Evolutionary conservation across 805 yeast species (phyloP), one percentile per base, ranked within the genome.

Genomic region (Torulaspora gathmanii): DNA sequence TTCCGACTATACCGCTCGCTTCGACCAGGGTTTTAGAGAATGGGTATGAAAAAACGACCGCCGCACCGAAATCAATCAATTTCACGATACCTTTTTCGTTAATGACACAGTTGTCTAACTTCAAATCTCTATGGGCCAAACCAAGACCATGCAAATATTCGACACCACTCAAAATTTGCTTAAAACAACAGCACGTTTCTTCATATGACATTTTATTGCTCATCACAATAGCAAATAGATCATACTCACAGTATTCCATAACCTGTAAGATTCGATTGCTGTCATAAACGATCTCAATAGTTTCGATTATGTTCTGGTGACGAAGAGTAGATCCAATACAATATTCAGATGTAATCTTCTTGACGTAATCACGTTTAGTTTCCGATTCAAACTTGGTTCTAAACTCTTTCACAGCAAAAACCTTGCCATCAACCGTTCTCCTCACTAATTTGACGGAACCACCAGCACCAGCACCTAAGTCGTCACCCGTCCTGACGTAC

Each of bases 201-300:
- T 74, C 79, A 40, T 74, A 68, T 1, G 82, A 67, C 97, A 90
- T 90, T 57, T 86, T 84, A 55, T 88, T 87, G 42, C 90, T 82
- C 95, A 90, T 89, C 26, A 90, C 96, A 46, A 90, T 86, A 9
- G 96, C 96, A 67, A 90, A 90, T 53, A 90, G 71, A 63, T 90
- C 97, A 62, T 77, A 89, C 54, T 90, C 95, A 64, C 96, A 89
- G 65, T 87, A 90, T 61, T 90, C 97, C 95, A 90, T 85, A 37
- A 90, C 90, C 67, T 90, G 96, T 56, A 84, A 79, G 47, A 88
- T 83, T 45, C 91, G 74, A 51, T 86, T 93, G 54, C 83, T 80
- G 58, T 90, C 97, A 65, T 87, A 88, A 37, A 90, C 83, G 42
- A 90, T 88, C 61, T 90, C 97, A 42, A 90, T 79, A 1, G 97